phyloP scores from a whole-genome alignment of 768 basidiomycete genomes.

The Piloderma croceum region DNA sequence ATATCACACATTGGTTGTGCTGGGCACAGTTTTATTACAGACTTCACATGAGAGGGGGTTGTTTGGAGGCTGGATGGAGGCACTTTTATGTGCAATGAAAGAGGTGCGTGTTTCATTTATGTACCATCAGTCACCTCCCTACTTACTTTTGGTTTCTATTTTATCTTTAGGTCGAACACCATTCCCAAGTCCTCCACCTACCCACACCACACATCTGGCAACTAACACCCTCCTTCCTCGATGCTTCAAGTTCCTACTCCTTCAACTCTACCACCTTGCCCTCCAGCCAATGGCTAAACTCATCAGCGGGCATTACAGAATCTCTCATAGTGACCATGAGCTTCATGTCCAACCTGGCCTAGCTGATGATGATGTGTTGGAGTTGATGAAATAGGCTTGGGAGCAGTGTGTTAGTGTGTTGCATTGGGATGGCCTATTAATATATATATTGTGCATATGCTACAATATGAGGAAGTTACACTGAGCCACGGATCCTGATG shows the following conservation, averaged over 20 bases:
- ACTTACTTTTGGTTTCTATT: too few species aligned
- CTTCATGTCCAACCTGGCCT: slow-evolving; percentile 66
- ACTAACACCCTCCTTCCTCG: slow-evolving; percentile 45
- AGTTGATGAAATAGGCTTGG: slow-evolving; percentile 72
- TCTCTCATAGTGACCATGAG: slow-evolving; percentile 71
- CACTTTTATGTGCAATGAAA: slow-evolving; percentile 72
- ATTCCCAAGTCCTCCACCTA: slow-evolving; percentile 77
- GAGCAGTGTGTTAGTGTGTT: slow-evolving; percentile 57
- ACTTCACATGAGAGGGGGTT: slow-evolving; percentile 71
- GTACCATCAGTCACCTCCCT: slow-evolving; percentile 3
- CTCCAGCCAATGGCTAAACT: too few species aligned
- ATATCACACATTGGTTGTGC: slow-evolving; percentile 75
- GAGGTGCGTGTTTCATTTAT: slow-evolving; percentile 55
- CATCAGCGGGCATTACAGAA: slow-evolving; percentile 26
- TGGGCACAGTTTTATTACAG: slow-evolving; percentile 84
- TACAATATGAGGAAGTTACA: too few species aligned
- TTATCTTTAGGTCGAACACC: slow-evolving; percentile 61
- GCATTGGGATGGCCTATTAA: too few species aligned
- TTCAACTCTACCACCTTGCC: slow-evolving; percentile 3
- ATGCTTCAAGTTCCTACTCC: slow-evolving; percentile 11
- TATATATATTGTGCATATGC: too few species aligned
- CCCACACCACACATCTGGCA: slow-evolving; percentile 89
- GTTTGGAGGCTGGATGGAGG: slow-evolving; percentile 67
- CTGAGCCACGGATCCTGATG: too few species aligned
- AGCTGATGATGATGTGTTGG: slow-evolving; percentile 64